Evolutionary conservation across 257 asterid genomes (phyloP).

Genomic region (Nicotiana tabacum): DNA sequence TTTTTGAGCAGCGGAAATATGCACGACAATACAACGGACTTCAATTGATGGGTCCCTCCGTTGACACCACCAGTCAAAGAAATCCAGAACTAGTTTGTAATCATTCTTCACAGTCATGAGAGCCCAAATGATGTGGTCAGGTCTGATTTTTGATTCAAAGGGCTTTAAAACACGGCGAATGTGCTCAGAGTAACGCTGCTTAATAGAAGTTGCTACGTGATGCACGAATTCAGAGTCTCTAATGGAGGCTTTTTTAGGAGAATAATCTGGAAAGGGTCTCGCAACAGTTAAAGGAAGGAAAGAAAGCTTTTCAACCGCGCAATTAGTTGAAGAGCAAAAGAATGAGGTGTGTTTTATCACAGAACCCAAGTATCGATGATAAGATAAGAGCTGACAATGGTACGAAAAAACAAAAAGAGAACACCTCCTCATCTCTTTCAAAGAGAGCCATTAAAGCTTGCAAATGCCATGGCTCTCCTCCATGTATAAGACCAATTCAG

Average conservation of each 20-base stretch:
- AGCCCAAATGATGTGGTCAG: conserved; percentile 86
- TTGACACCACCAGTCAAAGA: conserved; percentile 72
- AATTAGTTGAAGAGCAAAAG: conserved; percentile 23
- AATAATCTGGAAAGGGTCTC: conserved; percentile 81
- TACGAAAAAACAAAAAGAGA: conserved; percentile 31
- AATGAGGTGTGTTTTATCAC: conserved; percentile 26
- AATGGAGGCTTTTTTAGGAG: conserved; percentile 67
- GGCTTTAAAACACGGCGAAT: conserved; percentile 51
- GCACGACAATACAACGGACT: conserved; percentile 72
- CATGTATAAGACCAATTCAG: conserved; percentile 19
- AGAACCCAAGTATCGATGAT: conserved; percentile 24
- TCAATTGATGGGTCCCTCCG: conserved; percentile 77
- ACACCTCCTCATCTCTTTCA: conserved; percentile 59
- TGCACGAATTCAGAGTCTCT: conserved; percentile 67
- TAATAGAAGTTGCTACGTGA: conserved; percentile 58
- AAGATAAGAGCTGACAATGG: conserved; percentile 29
- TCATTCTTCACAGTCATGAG: conserved; percentile 67
- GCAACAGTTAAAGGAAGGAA: conserved; percentile 26
- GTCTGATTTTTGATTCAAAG: conserved; percentile 63
- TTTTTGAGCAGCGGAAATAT: conserved; percentile 57
- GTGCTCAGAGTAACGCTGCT: conserved; percentile 66
- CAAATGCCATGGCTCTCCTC: conserved; percentile 21
- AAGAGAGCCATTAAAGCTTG: conserved; percentile 45
- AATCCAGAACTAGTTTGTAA: conserved; percentile 55
- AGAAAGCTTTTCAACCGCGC: conserved; percentile 21